Evolutionary conservation across 1,284 basidiomycete species (phyloP).

Genomic region (Farysia itapuensis): DNA sequence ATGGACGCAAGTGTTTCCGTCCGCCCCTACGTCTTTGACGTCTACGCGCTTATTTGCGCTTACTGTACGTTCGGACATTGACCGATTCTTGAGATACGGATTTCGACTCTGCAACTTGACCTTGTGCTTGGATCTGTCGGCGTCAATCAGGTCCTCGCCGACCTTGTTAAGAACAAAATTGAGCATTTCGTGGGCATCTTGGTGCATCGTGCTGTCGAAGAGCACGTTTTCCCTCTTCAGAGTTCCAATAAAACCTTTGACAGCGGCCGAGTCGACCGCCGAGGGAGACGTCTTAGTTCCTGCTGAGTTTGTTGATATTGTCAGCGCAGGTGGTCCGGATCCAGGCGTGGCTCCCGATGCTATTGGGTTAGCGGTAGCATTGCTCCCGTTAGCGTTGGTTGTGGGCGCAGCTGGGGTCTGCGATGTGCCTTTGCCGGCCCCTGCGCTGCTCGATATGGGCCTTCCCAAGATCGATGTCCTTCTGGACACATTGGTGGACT

Average conservation of each 20-base stretch:
- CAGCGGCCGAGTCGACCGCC: slow-evolving; percentile 65
- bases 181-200: slow-evolving; percentile 95
- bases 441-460: slow-evolving; percentile 16
- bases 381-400: slow-evolving; percentile 2
- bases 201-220: slow-evolving; percentile 62
- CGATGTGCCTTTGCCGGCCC: slow-evolving; percentile 17
- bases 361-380: slow-evolving; percentile 20
- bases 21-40: slow-evolving; percentile 54
- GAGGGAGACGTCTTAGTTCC: slow-evolving; percentile 82
- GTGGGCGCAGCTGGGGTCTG: slow-evolving; percentile 7
- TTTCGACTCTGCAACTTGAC: slow-evolving; percentile 33
- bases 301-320: slow-evolving; percentile 25
- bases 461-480: slow-evolving; percentile 29
- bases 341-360: slow-evolving; percentile 9
- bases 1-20: slow-evolving; percentile 77
- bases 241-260: slow-evolving; percentile 45
- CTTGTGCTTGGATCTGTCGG: slow-evolving; percentile 13
- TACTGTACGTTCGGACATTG: slow-evolving; percentile 11
- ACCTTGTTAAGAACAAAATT: slow-evolving; percentile 91
- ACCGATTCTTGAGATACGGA: slow-evolving; percentile 14
- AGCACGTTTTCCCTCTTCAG: slow-evolving; percentile 51
- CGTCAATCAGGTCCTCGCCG: slow-evolving; percentile 82
- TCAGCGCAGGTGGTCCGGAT: slow-evolving; percentile 14
- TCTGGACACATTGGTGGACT: slow-evolving; percentile 2
- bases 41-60: slow-evolving; percentile 48